A percentile compares a stretch with the other conserved stretches of the same genome.
phyloP scores from a whole-genome alignment of 768 basidiomycete genomes.

The Lactifluus rugatus region DNA sequence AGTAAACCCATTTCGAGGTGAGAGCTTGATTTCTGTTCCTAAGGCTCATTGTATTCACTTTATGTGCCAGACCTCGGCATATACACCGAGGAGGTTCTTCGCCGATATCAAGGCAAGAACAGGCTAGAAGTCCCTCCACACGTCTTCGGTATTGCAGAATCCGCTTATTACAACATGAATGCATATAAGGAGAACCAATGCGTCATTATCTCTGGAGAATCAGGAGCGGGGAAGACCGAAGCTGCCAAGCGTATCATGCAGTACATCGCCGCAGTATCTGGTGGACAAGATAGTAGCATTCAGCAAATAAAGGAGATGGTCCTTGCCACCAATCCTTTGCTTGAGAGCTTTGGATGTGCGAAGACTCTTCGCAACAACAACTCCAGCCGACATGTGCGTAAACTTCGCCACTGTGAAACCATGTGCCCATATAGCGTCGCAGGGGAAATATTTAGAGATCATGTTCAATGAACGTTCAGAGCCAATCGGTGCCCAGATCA shows the following conservation, averaged over 20 bases:
- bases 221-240: constrained; percentile 98
- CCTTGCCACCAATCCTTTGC: constrained; percentile 89
- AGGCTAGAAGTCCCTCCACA: constrained; percentile 96
- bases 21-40: background rate
- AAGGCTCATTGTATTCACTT: background rate
- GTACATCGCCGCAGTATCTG: constrained; percentile 95
- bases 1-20: constrained; percentile 97
- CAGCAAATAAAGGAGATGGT: constrained; percentile 99
- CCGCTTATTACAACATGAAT: constrained; percentile 98
- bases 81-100: constrained; percentile 84
- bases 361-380: constrained; percentile 99
- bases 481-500: constrained; percentile 96
- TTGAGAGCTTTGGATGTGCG: constrained; percentile 98
- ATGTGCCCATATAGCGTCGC: constrained; percentile 17
- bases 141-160: constrained; percentile 95
- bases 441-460: constrained; percentile 99
- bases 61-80: constrained; percentile 76
- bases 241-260: constrained; percentile 99
- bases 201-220: constrained; percentile 98
- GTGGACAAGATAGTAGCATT: constrained; percentile 80
- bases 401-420: constrained; percentile 2
- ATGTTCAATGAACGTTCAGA: constrained; percentile 94
- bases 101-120: constrained; percentile 91
- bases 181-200: constrained; percentile 99
- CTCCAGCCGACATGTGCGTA: constrained; percentile 89